A percentile compares a stretch with the other conserved stretches of the same genome.
Conservation (phyloP, 768 basidiomycete species). For the Suillus occidentalis region DNA sequence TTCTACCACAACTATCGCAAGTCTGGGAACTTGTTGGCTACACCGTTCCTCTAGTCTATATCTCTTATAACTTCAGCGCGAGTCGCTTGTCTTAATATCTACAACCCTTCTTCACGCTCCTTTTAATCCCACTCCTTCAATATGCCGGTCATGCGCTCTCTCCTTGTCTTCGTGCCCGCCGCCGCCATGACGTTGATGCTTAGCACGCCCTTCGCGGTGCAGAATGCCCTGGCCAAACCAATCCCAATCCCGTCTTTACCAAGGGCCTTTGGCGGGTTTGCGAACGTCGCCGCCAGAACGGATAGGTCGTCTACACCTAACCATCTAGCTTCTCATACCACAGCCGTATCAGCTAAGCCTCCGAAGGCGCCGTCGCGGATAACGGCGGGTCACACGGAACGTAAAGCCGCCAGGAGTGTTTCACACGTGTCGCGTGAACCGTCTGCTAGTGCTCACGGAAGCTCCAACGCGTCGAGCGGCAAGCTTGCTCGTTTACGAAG, state of each 20-base stretch:
- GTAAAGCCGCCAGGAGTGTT: not conserved
- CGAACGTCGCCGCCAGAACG: not conserved
- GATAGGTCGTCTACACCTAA: not conserved
- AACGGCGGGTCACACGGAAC: not conserved
- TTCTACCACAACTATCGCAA: slow-evolving; percentile 20
- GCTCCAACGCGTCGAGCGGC: not conserved
- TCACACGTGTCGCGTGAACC: not conserved
- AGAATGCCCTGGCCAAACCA: slow-evolving; percentile 22
- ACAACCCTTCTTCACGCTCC: slow-evolving; percentile 16
- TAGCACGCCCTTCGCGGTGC: slow-evolving; percentile 22
- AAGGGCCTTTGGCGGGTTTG: not conserved
- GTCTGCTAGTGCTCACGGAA: not conserved
- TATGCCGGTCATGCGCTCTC: slow-evolving; percentile 38
- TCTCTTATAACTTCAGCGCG: slow-evolving; percentile 24
- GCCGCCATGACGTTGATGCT: slow-evolving; percentile 38
- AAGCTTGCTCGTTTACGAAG: not conserved
- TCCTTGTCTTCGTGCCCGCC: slow-evolving; percentile 42
- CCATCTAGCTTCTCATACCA: not conserved
- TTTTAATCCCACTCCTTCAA: slow-evolving; percentile 13
- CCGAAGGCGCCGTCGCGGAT: not conserved
- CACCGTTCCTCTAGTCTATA: slow-evolving; percentile 13
- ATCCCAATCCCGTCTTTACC: not conserved
- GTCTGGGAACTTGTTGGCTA: slow-evolving; percentile 2
- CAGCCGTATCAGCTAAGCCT: not conserved
- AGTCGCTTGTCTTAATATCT: slow-evolving; percentile 25